These are phyloP conservation scores for Rhodosporidiobolus sp. DNA, from an alignment of 768 basidiomycete genomes.

Conservation along the genomic window DNA sequence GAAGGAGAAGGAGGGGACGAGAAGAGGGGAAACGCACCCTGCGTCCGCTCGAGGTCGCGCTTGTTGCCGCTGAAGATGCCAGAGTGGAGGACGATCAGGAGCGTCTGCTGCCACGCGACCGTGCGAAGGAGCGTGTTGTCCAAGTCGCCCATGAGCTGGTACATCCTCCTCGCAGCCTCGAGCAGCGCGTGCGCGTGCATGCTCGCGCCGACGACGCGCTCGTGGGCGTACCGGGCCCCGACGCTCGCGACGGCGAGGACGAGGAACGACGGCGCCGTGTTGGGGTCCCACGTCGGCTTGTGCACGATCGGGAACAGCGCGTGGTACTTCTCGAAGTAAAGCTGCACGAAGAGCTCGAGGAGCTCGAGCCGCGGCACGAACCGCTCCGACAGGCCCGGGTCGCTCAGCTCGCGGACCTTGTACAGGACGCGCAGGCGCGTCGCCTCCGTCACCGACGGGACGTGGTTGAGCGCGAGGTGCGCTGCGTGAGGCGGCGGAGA, in stretches of 20 bases:
- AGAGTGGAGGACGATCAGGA: slow-evolving; percentile 27
- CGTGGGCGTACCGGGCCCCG: slow-evolving; percentile 34
- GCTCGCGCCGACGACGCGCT: slow-evolving; percentile 28
- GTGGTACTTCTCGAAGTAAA: slow-evolving; percentile 33
- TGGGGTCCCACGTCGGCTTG: slow-evolving; percentile 37
- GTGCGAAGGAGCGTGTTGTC: slow-evolving; percentile 38
- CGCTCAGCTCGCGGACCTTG: slow-evolving; percentile 25
- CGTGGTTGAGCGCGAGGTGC: slow-evolving; percentile 14
- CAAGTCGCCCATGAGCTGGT: slow-evolving; percentile 31
- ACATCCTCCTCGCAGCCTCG: slow-evolving; percentile 30
- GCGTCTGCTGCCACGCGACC: slow-evolving; percentile 35
- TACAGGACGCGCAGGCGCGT: slow-evolving; percentile 30
- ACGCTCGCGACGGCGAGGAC: slow-evolving; percentile 36
- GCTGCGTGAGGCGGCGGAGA: slow-evolving; percentile 24
- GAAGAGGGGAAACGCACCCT: slow-evolving; percentile 1
- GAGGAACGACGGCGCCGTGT: slow-evolving; percentile 35
- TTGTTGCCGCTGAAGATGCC: slow-evolving; percentile 40
- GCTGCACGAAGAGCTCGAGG: slow-evolving; percentile 36
- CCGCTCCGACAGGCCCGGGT: slow-evolving; percentile 27
- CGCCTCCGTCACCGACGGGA: slow-evolving; percentile 30
- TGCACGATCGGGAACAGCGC: slow-evolving; percentile 29
- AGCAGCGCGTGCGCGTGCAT: slow-evolving; percentile 37
- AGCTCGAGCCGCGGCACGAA: slow-evolving; percentile 33
- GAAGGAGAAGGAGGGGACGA: neutral
- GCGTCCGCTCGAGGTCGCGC: slow-evolving; percentile 35